These are phyloP conservation scores for Calocera cornea DNA, from an alignment of 768 basidiomycete species.

Conservation along the genomic window DNA sequence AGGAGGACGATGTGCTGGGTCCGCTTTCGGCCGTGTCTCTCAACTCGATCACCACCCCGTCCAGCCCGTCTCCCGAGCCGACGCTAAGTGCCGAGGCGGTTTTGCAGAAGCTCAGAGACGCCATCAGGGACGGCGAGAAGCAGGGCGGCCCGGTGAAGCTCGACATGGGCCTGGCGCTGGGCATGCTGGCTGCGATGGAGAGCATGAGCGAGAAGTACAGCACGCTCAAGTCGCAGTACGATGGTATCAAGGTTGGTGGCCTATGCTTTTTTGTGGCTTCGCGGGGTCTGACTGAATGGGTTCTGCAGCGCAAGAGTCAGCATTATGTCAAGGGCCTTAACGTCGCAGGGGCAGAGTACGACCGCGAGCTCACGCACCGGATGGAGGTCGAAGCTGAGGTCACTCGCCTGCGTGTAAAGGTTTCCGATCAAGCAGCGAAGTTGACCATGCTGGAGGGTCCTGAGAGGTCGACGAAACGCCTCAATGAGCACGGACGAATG, in stretches of 20 bases:
- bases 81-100: conserved; percentile 11
- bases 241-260: conserved; percentile 69
- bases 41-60: not conserved
- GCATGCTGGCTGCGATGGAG: conserved; percentile 53
- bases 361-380: conserved; percentile 73
- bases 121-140: conserved; percentile 44
- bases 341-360: conserved; percentile 89
- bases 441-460: conserved; percentile 78
- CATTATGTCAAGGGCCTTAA: conserved; percentile 85
- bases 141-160: conserved; percentile 49
- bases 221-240: conserved; percentile 61
- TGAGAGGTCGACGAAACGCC: conserved; percentile 40
- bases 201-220: conserved; percentile 44
- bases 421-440: conserved; percentile 80
- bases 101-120: conserved; percentile 33
- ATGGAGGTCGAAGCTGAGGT: conserved; percentile 90
- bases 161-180: conserved; percentile 59
- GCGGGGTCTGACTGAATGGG: not conserved
- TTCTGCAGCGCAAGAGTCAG: conserved; percentile 65
- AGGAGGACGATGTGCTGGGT: not conserved
- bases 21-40: not conserved
- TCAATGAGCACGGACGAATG: conserved; percentile 47
- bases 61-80: conserved; percentile 1
- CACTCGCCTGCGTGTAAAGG: conserved; percentile 62
- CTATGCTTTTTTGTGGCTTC: not conserved